Evolutionary conservation across 2,329 filamentous ascomycete genomes (phyloP).

Genomic region (Pseudogymnoascus sp.): DNA sequence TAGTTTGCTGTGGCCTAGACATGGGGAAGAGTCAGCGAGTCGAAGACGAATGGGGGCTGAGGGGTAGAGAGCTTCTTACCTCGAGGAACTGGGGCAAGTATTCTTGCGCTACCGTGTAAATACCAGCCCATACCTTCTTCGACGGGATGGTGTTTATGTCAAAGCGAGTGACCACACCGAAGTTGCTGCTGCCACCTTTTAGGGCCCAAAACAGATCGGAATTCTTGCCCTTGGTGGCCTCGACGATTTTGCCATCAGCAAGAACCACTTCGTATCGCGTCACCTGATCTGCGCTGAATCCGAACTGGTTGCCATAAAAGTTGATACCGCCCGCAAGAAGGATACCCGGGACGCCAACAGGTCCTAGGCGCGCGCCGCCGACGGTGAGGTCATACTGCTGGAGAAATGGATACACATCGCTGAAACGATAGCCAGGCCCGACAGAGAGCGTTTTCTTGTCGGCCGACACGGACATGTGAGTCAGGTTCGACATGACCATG

Average conservation of each 20-base stretch:
- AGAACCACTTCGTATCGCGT: conserved; percentile 39
- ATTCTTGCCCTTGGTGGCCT: conserved; percentile 35
- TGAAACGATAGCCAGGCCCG: conserved; percentile 21
- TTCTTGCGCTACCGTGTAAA: conserved; percentile 18
- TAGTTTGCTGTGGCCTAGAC: conserved; percentile 18
- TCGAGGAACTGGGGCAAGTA: conserved; percentile 18
- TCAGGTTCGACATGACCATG: conserved; percentile 28
- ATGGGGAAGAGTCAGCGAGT: neutral
- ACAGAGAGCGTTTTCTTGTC: conserved; percentile 20
- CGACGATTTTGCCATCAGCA: conserved; percentile 39
- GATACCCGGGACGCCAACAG: conserved; percentile 34
- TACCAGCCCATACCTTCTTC: conserved; percentile 16
- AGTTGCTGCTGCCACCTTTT: conserved; percentile 49
- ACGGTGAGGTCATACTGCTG: conserved; percentile 24
- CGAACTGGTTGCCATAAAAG: conserved; percentile 22
- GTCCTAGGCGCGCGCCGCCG: conserved; percentile 27
- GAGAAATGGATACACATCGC: conserved; percentile 26
- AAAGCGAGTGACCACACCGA: conserved; percentile 43
- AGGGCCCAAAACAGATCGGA: conserved; percentile 44
- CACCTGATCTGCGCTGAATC: neutral
- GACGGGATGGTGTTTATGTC: conserved; percentile 32
- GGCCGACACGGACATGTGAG: conserved; percentile 21
- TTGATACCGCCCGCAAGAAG: conserved; percentile 25
- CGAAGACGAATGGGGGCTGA: neutral
- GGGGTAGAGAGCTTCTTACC: neutral